These are phyloP conservation scores for Phyllosticta citriasiana DNA, from an alignment of 2,329 filamentous ascomycete species.

Conservation along the genomic window DNA sequence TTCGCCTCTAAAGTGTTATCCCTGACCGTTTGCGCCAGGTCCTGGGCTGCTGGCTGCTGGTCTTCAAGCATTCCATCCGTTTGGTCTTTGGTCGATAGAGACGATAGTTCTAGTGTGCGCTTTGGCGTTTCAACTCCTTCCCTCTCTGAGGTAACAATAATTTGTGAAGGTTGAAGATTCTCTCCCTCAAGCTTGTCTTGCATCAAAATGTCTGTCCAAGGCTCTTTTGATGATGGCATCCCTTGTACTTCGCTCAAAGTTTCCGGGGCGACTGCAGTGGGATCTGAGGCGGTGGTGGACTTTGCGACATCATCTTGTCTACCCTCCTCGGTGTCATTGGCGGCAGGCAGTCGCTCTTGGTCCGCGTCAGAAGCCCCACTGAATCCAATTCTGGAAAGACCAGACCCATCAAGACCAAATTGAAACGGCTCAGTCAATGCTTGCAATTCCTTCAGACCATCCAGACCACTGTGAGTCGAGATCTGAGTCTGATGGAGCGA, in stretches of 20 bases:
- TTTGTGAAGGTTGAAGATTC: background rate
- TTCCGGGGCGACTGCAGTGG: background rate
- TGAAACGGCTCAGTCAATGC: background rate
- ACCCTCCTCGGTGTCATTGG: background rate
- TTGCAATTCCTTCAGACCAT: background rate
- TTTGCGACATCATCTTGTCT: background rate
- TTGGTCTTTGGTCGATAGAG: background rate
- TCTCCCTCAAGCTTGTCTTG: background rate
- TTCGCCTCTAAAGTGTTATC: background rate
- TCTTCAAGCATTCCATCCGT: background rate
- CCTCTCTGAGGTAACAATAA: background rate
- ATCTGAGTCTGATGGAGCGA: background rate
- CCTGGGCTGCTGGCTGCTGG: background rate
- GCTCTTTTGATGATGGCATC: background rate
- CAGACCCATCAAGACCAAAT: slow-evolving; percentile 1
- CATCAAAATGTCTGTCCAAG: background rate
- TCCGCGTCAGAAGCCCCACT: background rate
- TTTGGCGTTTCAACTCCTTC: background rate
- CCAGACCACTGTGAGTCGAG: background rate
- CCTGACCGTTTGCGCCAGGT: background rate
- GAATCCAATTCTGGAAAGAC: background rate
- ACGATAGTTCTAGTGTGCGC: background rate
- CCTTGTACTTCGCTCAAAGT: background rate
- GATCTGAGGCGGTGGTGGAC: background rate
- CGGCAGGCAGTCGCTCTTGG: background rate